Percentiles rank a stretch among this genome's conserved stretches.
Conservation (phyloP, 2,329 filamentous ascomycete species). For the Ceratocystis colombiana region DNA sequence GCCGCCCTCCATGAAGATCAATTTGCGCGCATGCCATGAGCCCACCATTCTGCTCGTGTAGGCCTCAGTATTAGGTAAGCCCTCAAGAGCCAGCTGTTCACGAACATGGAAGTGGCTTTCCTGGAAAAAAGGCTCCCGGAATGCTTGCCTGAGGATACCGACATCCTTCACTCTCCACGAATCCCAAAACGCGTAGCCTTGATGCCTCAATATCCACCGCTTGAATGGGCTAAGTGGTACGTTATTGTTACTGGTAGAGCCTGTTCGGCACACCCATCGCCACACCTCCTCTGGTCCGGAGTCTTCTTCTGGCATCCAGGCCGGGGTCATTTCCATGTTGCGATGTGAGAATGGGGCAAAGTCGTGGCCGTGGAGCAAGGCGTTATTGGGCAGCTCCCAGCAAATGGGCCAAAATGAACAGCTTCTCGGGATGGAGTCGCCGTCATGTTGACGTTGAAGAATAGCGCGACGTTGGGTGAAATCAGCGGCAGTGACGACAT, state of each 20-base stretch:
- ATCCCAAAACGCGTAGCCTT: slow-evolving; percentile 25
- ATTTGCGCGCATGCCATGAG: slow-evolving; percentile 22
- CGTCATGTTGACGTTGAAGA: slow-evolving; percentile 16
- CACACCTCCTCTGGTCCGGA: slow-evolving; percentile 21
- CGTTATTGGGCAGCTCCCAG: not conserved
- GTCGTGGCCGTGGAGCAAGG: slow-evolving; percentile 20
- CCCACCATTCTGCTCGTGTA: slow-evolving; percentile 19
- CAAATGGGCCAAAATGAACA: slow-evolving; percentile 19
- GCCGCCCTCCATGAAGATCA: slow-evolving; percentile 20
- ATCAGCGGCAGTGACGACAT: slow-evolving; percentile 8
- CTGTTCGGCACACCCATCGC: slow-evolving; percentile 19
- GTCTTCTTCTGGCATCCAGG: slow-evolving; percentile 2
- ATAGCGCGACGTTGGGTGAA: slow-evolving; percentile 15
- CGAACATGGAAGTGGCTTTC: slow-evolving; percentile 20
- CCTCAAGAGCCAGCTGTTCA: slow-evolving; percentile 20
- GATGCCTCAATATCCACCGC: slow-evolving; percentile 19
- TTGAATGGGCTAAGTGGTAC: slow-evolving; percentile 13
- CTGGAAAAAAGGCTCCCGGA: slow-evolving; percentile 5
- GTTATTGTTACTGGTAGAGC: not conserved
- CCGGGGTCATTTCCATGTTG: not conserved
- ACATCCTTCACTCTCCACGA: slow-evolving; percentile 2
- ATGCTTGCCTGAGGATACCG: not conserved
- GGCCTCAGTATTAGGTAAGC: slow-evolving; percentile 2
- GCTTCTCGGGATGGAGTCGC: slow-evolving; percentile 18
- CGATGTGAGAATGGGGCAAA: slow-evolving; percentile 21